Base-by-base conservation (phyloP, 805 yeast genomes). In the Suhomyces faveliae region DNA sequence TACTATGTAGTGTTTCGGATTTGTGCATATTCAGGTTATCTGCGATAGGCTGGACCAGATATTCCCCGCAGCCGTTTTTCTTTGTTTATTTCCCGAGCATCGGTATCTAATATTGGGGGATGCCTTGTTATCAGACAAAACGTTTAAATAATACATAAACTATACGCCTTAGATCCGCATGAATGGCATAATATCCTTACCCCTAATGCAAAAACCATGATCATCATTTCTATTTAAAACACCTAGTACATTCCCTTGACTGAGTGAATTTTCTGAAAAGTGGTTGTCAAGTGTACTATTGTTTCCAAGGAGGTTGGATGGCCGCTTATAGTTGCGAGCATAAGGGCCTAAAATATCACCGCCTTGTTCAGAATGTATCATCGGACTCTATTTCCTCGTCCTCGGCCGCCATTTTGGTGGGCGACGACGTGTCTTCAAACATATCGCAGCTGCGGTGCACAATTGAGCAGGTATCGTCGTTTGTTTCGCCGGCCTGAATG, bases 371-470 rank as follows among this genome's bases (percentile, higher is more conserved):
- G 20, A 37, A 37, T 20, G 40, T 37, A n/a, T 37, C 25, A 19
- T 41, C 43, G 12, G 37, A 41, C 17, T 56, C 61, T 5, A 53
- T 46, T 40, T 57, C 65, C 43, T 56, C 55, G n/a, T 17, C 21
- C 21, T 33, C 17, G 9, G 15, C 15, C 41, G 24, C 41, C 15
- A 38, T 19, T 19, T 38, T 38, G 22, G 27, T 17, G n/a, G 15
- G 21, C 6, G 37, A 2, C 6, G 37, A 2, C 20, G 37, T 15
- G 15, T 33, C 24, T 15, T 27, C 22, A 33, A 33, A 17, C 21
- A 33, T 17, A 15, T 48, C 46, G 15, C 35, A 35, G 13, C 39
- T 43, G 9, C 40, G 40, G 39, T 42, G 43, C 7, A 47, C 46
- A n/a, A 42, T 43, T 15, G 48, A 47, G 12, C 41, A 33, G 13